phyloP scores from a whole-genome alignment of 768 basidiomycete genomes.

The Psilocybe cubensis region DNA sequence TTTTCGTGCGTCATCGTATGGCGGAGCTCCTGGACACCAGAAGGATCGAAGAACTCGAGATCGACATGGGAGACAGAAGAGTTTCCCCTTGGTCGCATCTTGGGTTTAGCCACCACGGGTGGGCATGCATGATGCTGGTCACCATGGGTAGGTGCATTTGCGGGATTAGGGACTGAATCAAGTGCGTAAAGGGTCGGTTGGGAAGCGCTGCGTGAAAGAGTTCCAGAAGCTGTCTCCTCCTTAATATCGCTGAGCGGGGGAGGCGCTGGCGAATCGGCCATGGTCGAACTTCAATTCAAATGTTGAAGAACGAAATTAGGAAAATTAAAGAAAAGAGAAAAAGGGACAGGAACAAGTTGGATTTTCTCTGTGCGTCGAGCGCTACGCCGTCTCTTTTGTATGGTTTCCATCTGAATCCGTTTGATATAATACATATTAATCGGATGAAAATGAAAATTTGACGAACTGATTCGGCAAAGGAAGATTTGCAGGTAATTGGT shows the following conservation, averaged over 20 bases:
- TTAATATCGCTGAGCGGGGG: slow-evolving; percentile 15
- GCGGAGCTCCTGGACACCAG: slow-evolving; percentile 48
- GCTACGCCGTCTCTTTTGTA: background rate
- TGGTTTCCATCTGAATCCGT: background rate
- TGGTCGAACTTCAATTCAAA: no score
- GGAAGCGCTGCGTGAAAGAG: slow-evolving; percentile 19
- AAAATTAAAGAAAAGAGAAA: slow-evolving; percentile 2
- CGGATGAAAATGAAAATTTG: slow-evolving; percentile 2
- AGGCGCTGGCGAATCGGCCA: slow-evolving; percentile 16
- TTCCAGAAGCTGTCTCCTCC: slow-evolving; percentile 21
- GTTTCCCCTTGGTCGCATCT: slow-evolving; percentile 17
- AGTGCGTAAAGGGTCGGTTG: slow-evolving; percentile 17
- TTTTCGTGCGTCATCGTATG: slow-evolving; percentile 35
- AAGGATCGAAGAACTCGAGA: slow-evolving; percentile 58
- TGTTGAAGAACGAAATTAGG: no score
- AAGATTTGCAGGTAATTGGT: no score
- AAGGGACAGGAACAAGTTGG: slow-evolving; percentile 14
- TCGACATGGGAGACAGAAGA: slow-evolving; percentile 40
- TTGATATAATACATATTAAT: no score
- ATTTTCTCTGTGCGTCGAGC: background rate
- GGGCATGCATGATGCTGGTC: slow-evolving; percentile 1
- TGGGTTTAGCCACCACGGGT: slow-evolving; percentile 12
- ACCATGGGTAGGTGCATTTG: background rate
- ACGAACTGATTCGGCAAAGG: background rate
- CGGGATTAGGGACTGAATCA: background rate